A percentile compares a stretch with the other conserved stretches of the same genome.
phyloP scores from a whole-genome alignment of 306 rosid genomes.

The Luffa aegyptiaca region DNA sequence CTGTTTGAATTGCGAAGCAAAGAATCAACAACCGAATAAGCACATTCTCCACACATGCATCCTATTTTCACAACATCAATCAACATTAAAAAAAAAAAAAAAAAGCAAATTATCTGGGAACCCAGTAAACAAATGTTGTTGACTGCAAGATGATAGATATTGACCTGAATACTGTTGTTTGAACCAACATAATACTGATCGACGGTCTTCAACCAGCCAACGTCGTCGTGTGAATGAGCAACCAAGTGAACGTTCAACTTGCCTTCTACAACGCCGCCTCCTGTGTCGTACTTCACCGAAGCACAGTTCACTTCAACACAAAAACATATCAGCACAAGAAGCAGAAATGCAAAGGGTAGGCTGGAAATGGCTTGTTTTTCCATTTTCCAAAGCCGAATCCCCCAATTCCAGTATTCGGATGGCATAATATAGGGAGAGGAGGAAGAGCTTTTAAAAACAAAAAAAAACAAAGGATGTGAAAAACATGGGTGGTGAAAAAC shows the following conservation, averaged over 20 bases:
- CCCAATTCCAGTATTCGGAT: not conserved
- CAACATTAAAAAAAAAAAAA: not conserved
- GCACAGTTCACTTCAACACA: slow-evolving; percentile 18
- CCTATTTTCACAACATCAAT: slow-evolving; percentile 21
- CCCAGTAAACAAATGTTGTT: not conserved
- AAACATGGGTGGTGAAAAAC: too few relatives aligned
- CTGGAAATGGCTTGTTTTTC: not conserved
- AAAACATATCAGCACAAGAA: slow-evolving; percentile 9
- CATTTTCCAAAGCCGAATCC: slow-evolving; percentile 19
- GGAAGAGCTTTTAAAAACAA: too few relatives aligned
- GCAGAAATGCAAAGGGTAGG: slow-evolving; percentile 8
- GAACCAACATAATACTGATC: slow-evolving; percentile 91
- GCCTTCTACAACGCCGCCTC: slow-evolving; percentile 37
- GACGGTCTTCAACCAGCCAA: slow-evolving; percentile 81
- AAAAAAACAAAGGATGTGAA: too few relatives aligned
- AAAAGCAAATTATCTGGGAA: too few relatives aligned
- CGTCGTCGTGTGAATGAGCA: slow-evolving; percentile 79
- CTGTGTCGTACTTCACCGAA: slow-evolving; percentile 46
- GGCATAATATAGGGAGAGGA: not conserved
- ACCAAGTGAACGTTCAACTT: slow-evolving; percentile 84
- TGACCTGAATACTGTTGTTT: slow-evolving; percentile 67
- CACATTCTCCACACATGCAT: slow-evolving; percentile 70
- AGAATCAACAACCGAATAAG: slow-evolving; percentile 64
- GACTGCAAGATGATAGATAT: not conserved
- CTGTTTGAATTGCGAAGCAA: slow-evolving; percentile 67